Evolutionary conservation across 495 filamentous ascomycete species (phyloP), one percentile per base, ranked within the genome.

Genomic region (Annulohypoxylon moriforme): DNA sequence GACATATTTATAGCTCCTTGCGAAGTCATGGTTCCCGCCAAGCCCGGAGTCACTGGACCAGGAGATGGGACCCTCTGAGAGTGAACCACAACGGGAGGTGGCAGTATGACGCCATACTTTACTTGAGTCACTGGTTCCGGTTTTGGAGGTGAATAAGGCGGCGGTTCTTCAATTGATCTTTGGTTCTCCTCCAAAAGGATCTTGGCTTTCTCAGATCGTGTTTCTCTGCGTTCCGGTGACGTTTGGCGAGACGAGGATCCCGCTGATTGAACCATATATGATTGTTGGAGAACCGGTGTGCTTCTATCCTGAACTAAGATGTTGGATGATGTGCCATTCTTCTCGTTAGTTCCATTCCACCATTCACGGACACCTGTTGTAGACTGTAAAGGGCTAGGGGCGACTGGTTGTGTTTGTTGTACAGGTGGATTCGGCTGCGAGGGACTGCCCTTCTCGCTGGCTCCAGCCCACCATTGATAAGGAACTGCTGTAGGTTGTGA

Each of bases 11-110:
- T 83, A 14, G 78, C 83, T 20, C 83, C 76, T 60, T 85, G 83
- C 0, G 83, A 83, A 11, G 81, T 83, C 81, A 85, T 85, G 4
- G 82, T 83, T 14, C 77, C 76, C 8, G 82, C 64, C n/a, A 83
- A 40, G 1, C 79, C 79, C 1, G 80, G 79, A 1, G 82, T 81
- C 11, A 81, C 68, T 3, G 81, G 81, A 0, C 81, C 80, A 0
- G 83, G 83, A 24, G 83, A 84, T 0, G 81, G 82, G n/a, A 83
- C 78, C 33, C 78, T 80, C 60, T 81, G 75, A 20, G 74, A 29
- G 67, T 67, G 77, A 29, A 79, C 63, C 0, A 74, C 73, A 33
- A 82, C 77, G 8, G 72, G 69, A 1, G 80, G 76, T 11, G 82
- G 82, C 42, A 82, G 76, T 38, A 83, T 75, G 4, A 78, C 79